Percentiles rank a stretch among this genome's conserved stretches.
phyloP scores from a whole-genome alignment of 2,329 filamentous ascomycete genomes.

The Aureobasidium leucospermi region DNA sequence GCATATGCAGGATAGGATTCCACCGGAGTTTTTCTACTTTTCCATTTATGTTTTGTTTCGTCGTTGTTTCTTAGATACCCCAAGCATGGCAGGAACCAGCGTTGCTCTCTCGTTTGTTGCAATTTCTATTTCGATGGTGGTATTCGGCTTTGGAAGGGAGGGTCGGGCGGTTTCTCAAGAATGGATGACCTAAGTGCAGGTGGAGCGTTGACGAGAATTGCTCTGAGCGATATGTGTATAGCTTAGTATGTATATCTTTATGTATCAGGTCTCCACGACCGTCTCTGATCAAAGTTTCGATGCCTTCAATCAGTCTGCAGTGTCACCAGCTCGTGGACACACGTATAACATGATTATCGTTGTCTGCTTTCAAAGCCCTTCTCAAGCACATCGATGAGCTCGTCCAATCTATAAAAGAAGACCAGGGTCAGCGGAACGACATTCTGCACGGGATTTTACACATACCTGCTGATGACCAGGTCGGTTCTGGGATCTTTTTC shows the following conservation, averaged over 20 bases:
- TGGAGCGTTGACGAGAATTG: not conserved
- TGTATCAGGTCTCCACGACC: not conserved
- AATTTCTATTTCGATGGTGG: not conserved
- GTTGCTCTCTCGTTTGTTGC: not conserved
- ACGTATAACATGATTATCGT: not conserved
- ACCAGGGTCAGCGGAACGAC: not conserved
- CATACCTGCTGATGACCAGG: slow-evolving; percentile 23
- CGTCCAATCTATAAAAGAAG: slow-evolving; percentile 22
- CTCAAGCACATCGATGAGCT: slow-evolving; percentile 24
- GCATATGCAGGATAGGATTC: slow-evolving; percentile 1
- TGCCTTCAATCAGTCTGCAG: no score
- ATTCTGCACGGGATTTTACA: not conserved
- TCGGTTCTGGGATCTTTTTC: slow-evolving; percentile 27
- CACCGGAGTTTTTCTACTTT: not conserved
- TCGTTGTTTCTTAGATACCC: slow-evolving; percentile 3
- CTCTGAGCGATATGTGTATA: not conserved
- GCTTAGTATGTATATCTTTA: not conserved
- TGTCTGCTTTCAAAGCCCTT: slow-evolving; percentile 17
- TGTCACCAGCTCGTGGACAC: not conserved
- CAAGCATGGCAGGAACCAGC: slow-evolving; percentile 5
- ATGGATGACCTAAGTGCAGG: not conserved
- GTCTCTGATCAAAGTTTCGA: not conserved
- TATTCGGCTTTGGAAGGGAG: not conserved
- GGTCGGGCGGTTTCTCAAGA: no score
- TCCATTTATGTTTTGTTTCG: not conserved